Evolutionary conservation across 1,284 basidiomycete genomes (phyloP).

Genomic region (Trametes hirsuta): DNA sequence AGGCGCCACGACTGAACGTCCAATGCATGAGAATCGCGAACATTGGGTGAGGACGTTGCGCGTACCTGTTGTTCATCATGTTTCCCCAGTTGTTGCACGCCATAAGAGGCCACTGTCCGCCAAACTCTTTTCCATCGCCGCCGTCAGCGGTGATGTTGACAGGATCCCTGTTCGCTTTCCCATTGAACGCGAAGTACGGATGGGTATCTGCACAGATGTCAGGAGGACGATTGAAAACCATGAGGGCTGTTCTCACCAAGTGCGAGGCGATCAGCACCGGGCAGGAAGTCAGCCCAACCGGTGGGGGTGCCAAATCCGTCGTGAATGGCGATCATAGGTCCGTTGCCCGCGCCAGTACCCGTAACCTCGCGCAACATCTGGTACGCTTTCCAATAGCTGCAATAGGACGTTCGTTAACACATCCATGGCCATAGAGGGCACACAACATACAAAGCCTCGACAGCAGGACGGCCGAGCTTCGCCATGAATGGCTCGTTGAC

Average conservation of each 20-base stretch:
- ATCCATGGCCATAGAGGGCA: neutral
- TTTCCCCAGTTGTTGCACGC: constrained; percentile 57
- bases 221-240: neutral
- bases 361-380: constrained; percentile 58
- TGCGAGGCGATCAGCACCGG: constrained; percentile 57
- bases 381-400: constrained; percentile 59
- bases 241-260: constrained; percentile 42
- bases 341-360: constrained; percentile 57
- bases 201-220: constrained; percentile 42
- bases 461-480: constrained; percentile 40
- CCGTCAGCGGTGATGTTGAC: constrained; percentile 36
- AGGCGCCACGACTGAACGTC: constrained; percentile 35
- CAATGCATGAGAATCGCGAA: neutral
- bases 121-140: constrained; percentile 37
- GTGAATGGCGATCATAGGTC: constrained; percentile 57
- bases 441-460: constrained; percentile 41
- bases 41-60: constrained; percentile 25
- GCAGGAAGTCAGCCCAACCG: constrained; percentile 53
- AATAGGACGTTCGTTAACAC: too few species aligned
- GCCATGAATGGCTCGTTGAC: constrained; percentile 44
- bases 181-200: constrained; percentile 47
- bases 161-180: constrained; percentile 37
- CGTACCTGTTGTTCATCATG: constrained; percentile 48
- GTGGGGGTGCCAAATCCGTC: constrained; percentile 44
- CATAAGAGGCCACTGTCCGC: constrained; percentile 34